Conservation (phyloP, 352 stramenopile species). For the Ophiocytium majus region DNA sequence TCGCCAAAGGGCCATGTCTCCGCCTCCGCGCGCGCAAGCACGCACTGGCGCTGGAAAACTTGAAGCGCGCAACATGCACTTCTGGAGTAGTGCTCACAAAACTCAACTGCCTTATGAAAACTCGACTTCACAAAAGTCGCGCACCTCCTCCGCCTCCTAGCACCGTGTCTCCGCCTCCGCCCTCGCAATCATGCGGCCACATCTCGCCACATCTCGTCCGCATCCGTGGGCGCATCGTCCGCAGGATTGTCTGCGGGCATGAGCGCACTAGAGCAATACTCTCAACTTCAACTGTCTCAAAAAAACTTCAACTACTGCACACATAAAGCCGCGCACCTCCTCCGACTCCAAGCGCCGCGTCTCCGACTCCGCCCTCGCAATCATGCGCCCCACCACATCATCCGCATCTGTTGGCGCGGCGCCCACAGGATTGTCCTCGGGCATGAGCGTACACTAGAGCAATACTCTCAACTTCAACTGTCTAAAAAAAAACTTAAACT, state of each 20-base stretch:
- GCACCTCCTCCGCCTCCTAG: background rate
- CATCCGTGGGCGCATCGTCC: no score
- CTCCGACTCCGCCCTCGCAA: background rate
- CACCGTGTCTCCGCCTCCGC: background rate
- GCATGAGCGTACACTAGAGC: background rate
- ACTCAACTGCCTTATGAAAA: background rate
- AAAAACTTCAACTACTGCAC: background rate
- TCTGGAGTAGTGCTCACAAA: background rate
- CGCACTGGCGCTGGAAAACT: background rate
- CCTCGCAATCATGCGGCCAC: background rate
- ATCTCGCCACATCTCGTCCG: background rate
- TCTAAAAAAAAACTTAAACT: conserved; percentile 15
- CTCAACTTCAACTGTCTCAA: background rate
- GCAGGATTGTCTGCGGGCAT: conserved; percentile 3
- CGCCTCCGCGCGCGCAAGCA: background rate
- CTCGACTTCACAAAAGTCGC: background rate
- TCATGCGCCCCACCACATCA: background rate
- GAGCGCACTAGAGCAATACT: background rate
- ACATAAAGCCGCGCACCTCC: background rate
- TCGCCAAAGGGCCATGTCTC: background rate
- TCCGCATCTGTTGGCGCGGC: background rate
- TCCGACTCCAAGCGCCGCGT: background rate
- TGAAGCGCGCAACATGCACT: no score
- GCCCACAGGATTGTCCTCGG: background rate
- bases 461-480: background rate